phyloP scores from a whole-genome alignment of 768 basidiomycete genomes.

The Pleurotus ostreatus region DNA sequence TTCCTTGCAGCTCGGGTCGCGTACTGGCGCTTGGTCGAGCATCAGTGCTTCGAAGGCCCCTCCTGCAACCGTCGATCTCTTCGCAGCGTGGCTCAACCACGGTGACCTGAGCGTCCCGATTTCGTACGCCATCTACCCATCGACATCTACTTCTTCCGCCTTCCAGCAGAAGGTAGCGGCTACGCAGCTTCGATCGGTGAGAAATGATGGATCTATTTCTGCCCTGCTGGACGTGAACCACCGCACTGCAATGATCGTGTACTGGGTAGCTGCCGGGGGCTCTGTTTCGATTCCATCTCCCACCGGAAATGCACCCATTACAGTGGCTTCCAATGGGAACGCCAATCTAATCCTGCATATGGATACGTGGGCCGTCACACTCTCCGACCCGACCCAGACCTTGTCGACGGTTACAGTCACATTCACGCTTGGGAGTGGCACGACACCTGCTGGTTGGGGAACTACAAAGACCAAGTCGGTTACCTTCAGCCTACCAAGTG shows the following conservation, averaged over 20 bases:
- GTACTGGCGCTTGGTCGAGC: slow-evolving; percentile 28
- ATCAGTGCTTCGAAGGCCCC: slow-evolving; percentile 26
- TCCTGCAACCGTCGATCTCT: slow-evolving; percentile 25
- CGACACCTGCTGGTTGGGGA: background rate
- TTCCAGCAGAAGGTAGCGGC: slow-evolving; percentile 22
- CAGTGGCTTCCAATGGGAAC: slow-evolving; percentile 29
- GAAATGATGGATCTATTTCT: slow-evolving; percentile 31
- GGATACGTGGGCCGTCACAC: slow-evolving; percentile 31
- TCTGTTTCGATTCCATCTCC: slow-evolving; percentile 28
- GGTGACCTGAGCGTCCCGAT: slow-evolving; percentile 18
- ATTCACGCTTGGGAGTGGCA: slow-evolving; percentile 4
- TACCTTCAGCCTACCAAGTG: slow-evolving; percentile 1
- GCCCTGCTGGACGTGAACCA: slow-evolving; percentile 35
- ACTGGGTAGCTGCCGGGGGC: slow-evolving; percentile 38
- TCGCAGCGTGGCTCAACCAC: slow-evolving; percentile 38
- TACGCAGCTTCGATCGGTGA: slow-evolving; percentile 23
- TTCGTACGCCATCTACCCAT: slow-evolving; percentile 41
- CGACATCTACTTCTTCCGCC: slow-evolving; percentile 19
- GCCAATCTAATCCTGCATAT: slow-evolving; percentile 28
- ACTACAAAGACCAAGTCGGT: background rate
- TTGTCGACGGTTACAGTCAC: slow-evolving; percentile 13
- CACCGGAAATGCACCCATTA: slow-evolving; percentile 22
- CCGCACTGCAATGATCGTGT: slow-evolving; percentile 34
- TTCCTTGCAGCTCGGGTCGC: slow-evolving; percentile 21
- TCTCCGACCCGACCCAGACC: slow-evolving; percentile 47